These are phyloP conservation scores for Isoetes engelmannii DNA, from an alignment of 83 land plant genomes.

Conservation along the genomic window DNA sequence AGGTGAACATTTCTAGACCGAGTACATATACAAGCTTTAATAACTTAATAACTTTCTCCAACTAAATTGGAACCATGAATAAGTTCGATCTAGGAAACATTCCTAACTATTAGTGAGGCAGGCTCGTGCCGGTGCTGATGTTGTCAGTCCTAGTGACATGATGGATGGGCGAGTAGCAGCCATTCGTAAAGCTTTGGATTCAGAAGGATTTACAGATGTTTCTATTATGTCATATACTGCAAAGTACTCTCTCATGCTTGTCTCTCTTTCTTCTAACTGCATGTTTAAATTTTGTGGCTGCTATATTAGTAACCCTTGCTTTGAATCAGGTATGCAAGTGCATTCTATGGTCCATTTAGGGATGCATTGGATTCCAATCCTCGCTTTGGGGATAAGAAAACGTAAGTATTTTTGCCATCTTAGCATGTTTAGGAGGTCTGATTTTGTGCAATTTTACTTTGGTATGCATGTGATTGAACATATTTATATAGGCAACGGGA, in stretches of 20 bases:
- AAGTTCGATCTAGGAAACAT: too few species aligned
- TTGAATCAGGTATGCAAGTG: slow-evolving; percentile 70
- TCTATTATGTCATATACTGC: slow-evolving; percentile 96
- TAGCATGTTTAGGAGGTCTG: slow-evolving; percentile 1
- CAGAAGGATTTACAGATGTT: slow-evolving; percentile 80
- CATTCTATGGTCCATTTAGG: slow-evolving; percentile 90
- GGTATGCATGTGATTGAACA: too few species aligned
- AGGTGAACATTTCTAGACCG: slow-evolving; percentile 39
- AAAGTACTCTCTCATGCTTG: slow-evolving; percentile 43
- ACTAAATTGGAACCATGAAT: not conserved
- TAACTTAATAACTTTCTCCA: not conserved
- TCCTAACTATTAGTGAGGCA: slow-evolving; percentile 10
- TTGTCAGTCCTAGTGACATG: slow-evolving; percentile 99
- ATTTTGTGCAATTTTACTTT: not conserved
- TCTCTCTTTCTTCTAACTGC: not conserved
- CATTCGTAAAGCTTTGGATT: slow-evolving; percentile 81
- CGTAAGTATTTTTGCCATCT: slow-evolving; percentile 39
- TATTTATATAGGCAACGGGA: not conserved
- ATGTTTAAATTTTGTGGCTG: slow-evolving; percentile 1
- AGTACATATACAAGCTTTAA: not conserved
- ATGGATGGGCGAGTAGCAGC: slow-evolving; percentile 99
- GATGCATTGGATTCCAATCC: slow-evolving; percentile 93
- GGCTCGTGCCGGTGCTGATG: slow-evolving; percentile 99
- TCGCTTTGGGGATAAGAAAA: slow-evolving; percentile 97
- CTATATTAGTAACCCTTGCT: not conserved